Conservation (phyloP, 2,329 filamentous ascomycete species). For the Aureobasidium sp. region DNA sequence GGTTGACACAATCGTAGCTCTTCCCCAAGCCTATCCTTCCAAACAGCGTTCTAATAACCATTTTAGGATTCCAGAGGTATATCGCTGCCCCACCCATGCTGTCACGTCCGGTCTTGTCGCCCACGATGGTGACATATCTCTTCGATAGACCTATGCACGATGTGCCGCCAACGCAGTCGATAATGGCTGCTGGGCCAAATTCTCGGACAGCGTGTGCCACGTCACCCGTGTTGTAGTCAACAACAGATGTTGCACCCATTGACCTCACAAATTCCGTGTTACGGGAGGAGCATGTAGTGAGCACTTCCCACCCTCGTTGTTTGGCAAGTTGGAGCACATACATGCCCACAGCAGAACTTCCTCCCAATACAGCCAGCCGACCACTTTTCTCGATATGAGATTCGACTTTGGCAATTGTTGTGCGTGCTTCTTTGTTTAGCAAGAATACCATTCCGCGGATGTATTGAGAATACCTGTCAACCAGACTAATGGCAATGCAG, state of each 20-base stretch:
- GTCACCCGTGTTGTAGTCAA: constrained; percentile 52
- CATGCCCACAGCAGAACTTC: constrained; percentile 27
- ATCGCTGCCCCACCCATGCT: constrained; percentile 26
- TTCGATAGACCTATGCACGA: constrained; percentile 33
- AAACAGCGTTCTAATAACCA: constrained; percentile 41
- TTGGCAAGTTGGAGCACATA: constrained; percentile 29
- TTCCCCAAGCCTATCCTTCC: constrained; percentile 34
- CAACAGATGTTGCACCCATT: constrained; percentile 56
- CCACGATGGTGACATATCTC: constrained; percentile 43
- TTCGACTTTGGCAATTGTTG: constrained; percentile 26
- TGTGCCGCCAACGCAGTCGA: constrained; percentile 53
- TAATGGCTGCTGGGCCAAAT: constrained; percentile 46
- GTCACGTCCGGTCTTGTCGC: constrained; percentile 29
- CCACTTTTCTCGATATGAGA: constrained; percentile 22
- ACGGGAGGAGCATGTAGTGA: constrained; percentile 48
- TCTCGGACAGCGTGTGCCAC: constrained; percentile 45
- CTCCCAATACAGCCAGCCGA: constrained; percentile 27
- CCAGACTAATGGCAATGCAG: constrained; percentile 28
- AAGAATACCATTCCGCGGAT: no score
- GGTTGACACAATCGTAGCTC: constrained; percentile 37
- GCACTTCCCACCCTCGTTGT: constrained; percentile 28
- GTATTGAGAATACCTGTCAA: constrained; percentile 16
- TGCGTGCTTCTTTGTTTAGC: constrained; percentile 22
- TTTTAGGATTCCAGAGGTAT: constrained; percentile 18
- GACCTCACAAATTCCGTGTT: constrained; percentile 53